phyloP scores from a whole-genome alignment of 108 stramenopile species.

The Seminavis robusta region DNA sequence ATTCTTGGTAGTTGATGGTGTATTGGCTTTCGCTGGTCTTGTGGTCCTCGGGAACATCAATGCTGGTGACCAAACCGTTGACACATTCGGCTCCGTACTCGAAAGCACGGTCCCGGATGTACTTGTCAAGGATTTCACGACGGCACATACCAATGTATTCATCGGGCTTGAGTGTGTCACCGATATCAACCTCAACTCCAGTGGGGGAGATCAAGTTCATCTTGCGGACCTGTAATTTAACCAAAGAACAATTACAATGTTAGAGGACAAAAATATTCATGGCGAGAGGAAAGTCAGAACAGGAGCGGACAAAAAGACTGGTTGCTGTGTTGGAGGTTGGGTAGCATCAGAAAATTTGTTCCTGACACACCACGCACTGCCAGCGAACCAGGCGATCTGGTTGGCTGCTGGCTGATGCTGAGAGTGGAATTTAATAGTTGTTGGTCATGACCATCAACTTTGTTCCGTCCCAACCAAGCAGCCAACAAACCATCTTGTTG shows the following conservation, averaged over 20 bases:
- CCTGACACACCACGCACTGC: too few species aligned
- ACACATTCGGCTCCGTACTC: constrained; percentile 88
- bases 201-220: constrained; percentile 98
- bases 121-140: constrained; percentile 95
- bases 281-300: too few species aligned
- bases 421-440: too few species aligned
- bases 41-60: constrained; percentile 90
- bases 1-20: constrained; percentile 89
- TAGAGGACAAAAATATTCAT: not conserved
- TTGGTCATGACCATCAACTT: too few species aligned
- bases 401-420: too few species aligned
- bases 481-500: too few species aligned
- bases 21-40: constrained; percentile 61
- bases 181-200: constrained; percentile 96
- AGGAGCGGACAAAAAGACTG: too few species aligned
- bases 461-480: too few species aligned
- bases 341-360: too few species aligned
- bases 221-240: constrained; percentile 70
- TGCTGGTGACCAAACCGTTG: constrained; percentile 93
- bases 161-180: constrained; percentile 92
- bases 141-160: constrained; percentile 99
- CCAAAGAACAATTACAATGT: not conserved
- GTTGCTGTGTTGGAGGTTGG: too few species aligned
- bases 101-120: constrained; percentile 95
- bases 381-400: too few species aligned